Percentiles rank a stretch among this genome's conserved stretches.
These are phyloP conservation scores for Volvox carteri DNA, from an alignment of 163 green algal genomes.

Conservation along the genomic window DNA sequence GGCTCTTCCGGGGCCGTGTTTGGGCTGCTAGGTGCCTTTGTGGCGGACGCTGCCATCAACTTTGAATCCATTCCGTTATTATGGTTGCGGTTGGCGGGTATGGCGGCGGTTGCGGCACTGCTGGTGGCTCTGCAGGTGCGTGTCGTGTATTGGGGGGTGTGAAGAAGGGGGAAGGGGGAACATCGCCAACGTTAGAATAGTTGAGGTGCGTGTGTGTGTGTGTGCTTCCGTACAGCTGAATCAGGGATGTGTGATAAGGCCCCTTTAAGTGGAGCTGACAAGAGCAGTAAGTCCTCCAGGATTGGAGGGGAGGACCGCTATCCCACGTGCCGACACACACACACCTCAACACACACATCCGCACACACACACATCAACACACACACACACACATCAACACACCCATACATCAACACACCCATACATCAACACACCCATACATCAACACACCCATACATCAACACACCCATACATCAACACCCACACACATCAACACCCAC, in stretches of 20 bases:
- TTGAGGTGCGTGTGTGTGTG: neutral
- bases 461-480: neutral
- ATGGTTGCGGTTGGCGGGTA: conserved; percentile 54
- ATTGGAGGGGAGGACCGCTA: neutral
- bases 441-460: neutral
- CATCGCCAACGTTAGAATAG: neutral
- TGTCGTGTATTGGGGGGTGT: neutral
- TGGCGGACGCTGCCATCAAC: conserved; percentile 74
- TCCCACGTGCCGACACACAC: neutral
- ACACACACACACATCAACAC: neutral
- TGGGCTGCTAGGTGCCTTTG: conserved; percentile 78
- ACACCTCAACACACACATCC: neutral
- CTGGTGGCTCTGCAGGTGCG: conserved; percentile 48
- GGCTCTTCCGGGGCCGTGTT: conserved; percentile 79
- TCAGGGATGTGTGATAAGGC: too few species aligned
- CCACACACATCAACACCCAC: neutral
- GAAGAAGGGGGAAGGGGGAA: neutral
- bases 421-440: neutral
- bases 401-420: neutral
- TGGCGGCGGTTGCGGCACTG: conserved; percentile 20
- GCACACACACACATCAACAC: neutral
- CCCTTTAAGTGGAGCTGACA: too few species aligned
- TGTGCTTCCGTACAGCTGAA: too few species aligned
- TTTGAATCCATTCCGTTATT: conserved; percentile 73
- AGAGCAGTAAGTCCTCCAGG: too few species aligned